Evolutionary conservation across 2,329 filamentous ascomycete genomes (phyloP).

Genomic region (Colletotrichum euphorbiae): DNA sequence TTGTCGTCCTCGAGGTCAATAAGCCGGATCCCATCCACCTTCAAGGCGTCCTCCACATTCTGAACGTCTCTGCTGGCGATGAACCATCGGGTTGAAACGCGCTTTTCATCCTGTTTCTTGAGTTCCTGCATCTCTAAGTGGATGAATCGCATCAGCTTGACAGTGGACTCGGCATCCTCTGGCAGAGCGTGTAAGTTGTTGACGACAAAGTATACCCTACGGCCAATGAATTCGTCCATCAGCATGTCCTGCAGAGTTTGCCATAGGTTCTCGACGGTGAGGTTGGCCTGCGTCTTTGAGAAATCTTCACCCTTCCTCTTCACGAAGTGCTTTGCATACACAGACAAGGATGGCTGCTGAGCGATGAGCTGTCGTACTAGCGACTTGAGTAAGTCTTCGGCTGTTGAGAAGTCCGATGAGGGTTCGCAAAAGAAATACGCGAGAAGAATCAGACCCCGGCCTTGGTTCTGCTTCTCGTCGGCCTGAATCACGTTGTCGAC

Average conservation of each 20-base stretch:
- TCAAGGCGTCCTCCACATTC: slow-evolving; percentile 46
- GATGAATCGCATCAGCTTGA: slow-evolving; percentile 51
- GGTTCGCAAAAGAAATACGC: slow-evolving; percentile 58
- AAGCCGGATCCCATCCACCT: slow-evolving; percentile 46
- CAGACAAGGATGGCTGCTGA: slow-evolving; percentile 48
- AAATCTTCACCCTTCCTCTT: slow-evolving; percentile 49
- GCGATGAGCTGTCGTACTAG: slow-evolving; percentile 53
- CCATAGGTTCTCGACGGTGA: slow-evolving; percentile 54
- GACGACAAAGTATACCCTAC: slow-evolving; percentile 53
- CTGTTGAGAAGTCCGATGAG: slow-evolving; percentile 50
- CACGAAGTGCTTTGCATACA: slow-evolving; percentile 51
- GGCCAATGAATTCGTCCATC: slow-evolving; percentile 51
- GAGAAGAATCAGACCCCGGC: slow-evolving; percentile 47
- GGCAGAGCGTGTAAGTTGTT: slow-evolving; percentile 55
- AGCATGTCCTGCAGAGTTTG: slow-evolving; percentile 57
- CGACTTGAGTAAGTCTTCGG: slow-evolving; percentile 56
- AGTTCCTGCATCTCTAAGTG: slow-evolving; percentile 45
- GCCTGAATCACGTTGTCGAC: slow-evolving; percentile 47
- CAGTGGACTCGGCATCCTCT: slow-evolving; percentile 47
- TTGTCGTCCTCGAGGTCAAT: slow-evolving; percentile 53
- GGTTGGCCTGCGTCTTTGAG: slow-evolving; percentile 44
- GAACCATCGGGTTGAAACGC: slow-evolving; percentile 51
- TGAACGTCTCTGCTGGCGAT: slow-evolving; percentile 51
- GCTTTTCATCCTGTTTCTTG: slow-evolving; percentile 41
- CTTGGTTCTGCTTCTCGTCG: slow-evolving; percentile 40